Evolutionary conservation across 345 rosid species (phyloP).

Genomic region (Syzygium grande): DNA sequence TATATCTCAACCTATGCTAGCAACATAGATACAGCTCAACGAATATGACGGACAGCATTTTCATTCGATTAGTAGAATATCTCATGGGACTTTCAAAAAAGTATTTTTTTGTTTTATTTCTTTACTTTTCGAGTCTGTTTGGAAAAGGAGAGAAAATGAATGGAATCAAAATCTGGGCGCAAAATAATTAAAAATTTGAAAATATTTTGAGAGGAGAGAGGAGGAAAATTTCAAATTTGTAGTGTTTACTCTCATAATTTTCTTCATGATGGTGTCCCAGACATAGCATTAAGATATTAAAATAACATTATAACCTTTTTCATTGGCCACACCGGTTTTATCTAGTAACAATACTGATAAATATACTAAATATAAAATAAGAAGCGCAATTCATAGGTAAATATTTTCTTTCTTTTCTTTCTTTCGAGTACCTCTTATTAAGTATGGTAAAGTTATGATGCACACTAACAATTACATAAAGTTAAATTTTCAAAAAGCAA

Average conservation of each 20-base stretch:
- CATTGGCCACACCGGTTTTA: not conserved
- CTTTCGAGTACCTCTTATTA: not conserved
- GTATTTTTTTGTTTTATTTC: not conserved
- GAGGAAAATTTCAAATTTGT: not conserved
- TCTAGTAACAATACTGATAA: not conserved
- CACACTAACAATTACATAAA: not conserved
- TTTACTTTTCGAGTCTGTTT: not conserved
- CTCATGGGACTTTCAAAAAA: not conserved
- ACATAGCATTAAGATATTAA: not conserved
- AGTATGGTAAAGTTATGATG: not conserved
- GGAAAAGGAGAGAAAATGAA: not conserved
- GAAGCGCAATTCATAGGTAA: not conserved
- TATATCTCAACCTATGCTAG: not conserved
- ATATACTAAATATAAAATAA: not conserved
- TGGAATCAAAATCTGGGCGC: not conserved
- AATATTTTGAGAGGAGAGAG: not conserved
- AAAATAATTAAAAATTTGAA: not conserved
- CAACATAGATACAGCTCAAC: not conserved
- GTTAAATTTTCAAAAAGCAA: not conserved
- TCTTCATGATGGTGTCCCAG: not conserved
- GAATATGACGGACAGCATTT: not conserved
- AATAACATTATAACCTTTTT: not conserved
- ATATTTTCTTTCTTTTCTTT: not conserved
- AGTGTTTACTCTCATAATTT: not conserved
- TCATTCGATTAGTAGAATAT: not conserved